Base-by-base conservation (phyloP, 345 rosid genomes). In the Trapa incisa region DNA sequence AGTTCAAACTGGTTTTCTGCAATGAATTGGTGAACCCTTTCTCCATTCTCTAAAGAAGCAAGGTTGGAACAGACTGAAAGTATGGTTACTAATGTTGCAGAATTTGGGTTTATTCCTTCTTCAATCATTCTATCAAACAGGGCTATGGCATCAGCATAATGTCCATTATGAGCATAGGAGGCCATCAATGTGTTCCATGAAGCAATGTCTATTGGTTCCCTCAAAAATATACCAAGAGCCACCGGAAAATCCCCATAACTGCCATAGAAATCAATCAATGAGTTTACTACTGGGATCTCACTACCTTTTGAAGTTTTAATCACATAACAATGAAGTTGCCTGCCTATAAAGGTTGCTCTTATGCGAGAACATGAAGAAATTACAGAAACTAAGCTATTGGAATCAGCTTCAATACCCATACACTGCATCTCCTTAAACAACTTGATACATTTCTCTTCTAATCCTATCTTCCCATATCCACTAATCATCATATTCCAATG, bases 171-270 rank as follows among this genome's bases (percentile, higher is more conserved):
- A 70, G 67, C 71, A 64, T 79, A 85, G 13, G 77, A 77, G 36
- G 87, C 82, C 41, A 86, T 80, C 83, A 83, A 67, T 41, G 80
- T 43, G 73, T 86, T 89, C 92, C 92, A 89, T 37, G 96, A 77
- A 16, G 81, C 75, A 47, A 38, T 38, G 74, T 80, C 83, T 67
- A 56, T 82, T n/a, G 73, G 17, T 36, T 71, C 75, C 68, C 70
- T 75, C 66, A 62, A 39, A 72, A 89, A 86, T 45, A 85, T 69
- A 74, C 74, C 78, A 76, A 72, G 29, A 63, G 86, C 86, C 71
- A 32, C 74, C 35, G 79, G 60, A 70, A 85, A 69, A 62, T 74
- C 78, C 69, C 88, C 76, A 68, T 35, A 68, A 71, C 81, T 83
- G 53, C 96, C 87, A 70, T 86, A 85, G 76, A 84, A 79, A 82